Conservation (phyloP, 306 rosid species). For the Hippophae rhamnoides region DNA sequence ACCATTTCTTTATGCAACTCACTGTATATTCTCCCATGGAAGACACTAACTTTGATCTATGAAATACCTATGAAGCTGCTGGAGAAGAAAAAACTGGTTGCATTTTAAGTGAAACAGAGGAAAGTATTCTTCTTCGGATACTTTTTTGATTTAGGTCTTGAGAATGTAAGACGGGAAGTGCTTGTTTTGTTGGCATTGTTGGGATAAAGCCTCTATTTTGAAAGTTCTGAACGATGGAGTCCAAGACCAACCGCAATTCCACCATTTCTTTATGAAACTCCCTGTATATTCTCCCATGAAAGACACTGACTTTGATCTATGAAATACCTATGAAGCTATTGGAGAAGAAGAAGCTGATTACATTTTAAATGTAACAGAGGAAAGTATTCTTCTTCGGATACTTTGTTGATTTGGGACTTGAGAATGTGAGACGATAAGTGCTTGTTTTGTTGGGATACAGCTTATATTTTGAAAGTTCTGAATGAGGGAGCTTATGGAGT, state of each 20-base stretch:
- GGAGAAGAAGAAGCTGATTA: constrained; percentile 31
- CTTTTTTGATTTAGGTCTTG: no score
- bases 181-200: no score
- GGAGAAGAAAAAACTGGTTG: constrained; percentile 37
- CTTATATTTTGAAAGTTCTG: constrained; percentile 31
- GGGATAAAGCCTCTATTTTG: no score
- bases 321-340: constrained; percentile 41
- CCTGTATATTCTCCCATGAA: constrained; percentile 59
- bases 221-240: constrained; percentile 48
- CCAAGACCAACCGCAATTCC: constrained; percentile 79
- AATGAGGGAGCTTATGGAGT: constrained; percentile 13
- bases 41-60: constrained; percentile 57
- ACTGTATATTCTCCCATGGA: constrained; percentile 59
- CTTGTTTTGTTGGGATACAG: no score
- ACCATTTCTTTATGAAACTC: constrained; percentile 51
- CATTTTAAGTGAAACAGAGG: constrained; percentile 56
- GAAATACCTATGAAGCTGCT: constrained; percentile 42
- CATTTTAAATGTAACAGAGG: constrained; percentile 38
- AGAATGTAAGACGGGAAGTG: no score
- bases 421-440: no score
- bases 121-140: no score
- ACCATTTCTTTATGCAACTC: constrained; percentile 54
- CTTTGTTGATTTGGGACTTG: no score
- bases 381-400: no score
- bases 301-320: constrained; percentile 58